Conservation (phyloP, 306 rosid genomes). For the Fragaria iinumae region DNA sequence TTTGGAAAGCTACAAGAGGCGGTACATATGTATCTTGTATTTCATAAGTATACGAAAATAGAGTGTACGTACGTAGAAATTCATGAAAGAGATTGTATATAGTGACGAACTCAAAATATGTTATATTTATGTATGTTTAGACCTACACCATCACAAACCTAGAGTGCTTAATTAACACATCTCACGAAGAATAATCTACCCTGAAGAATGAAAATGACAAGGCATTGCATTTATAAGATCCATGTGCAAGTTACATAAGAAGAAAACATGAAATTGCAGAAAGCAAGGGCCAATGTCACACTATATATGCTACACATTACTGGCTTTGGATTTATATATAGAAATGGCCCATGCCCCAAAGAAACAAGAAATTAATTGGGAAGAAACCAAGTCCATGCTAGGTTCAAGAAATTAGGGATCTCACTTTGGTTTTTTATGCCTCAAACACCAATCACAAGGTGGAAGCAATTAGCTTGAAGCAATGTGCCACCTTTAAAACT, state of each 20-base stretch:
- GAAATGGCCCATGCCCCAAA: conserved; percentile 12
- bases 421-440: background rate
- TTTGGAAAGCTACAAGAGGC: background rate
- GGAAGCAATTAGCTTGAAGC: background rate
- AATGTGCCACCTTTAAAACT: background rate
- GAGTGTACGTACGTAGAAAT: background rate
- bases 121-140: background rate
- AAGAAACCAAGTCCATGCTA: background rate
- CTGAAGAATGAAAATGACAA: background rate
- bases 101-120: background rate
- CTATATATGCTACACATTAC: background rate
- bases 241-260: conserved; percentile 13
- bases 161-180: background rate
- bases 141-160: background rate
- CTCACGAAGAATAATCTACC: conserved; percentile 1
- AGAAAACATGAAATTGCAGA: background rate
- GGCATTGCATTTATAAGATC: conserved; percentile 9
- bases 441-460: background rate
- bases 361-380: background rate
- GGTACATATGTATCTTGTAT: background rate
- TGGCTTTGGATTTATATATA: background rate
- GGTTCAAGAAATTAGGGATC: conserved; percentile 1
- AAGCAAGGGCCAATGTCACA: background rate
- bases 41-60: background rate
- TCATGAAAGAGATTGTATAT: background rate